Percentiles rank a stretch among this genome's conserved stretches.
phyloP scores from a whole-genome alignment of 1,284 basidiomycete species.

The Leucoagaricus sp. region DNA sequence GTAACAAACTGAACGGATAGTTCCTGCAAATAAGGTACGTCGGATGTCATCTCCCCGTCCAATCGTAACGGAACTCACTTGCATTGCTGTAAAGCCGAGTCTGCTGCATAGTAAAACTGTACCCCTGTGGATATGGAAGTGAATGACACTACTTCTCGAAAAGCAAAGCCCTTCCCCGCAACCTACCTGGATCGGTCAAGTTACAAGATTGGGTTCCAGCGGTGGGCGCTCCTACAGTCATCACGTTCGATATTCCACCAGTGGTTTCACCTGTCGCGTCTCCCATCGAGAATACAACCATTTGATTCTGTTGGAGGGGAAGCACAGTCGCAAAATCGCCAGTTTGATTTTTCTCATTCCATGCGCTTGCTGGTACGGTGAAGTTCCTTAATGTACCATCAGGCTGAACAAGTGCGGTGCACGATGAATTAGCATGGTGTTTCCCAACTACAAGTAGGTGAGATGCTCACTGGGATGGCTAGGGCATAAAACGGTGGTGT shows the following conservation, averaged over 20 bases:
- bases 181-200: constrained; percentile 24
- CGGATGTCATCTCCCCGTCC: not conserved
- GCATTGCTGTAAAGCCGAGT: constrained; percentile 24
- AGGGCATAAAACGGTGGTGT: constrained; percentile 22
- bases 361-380: constrained; percentile 22
- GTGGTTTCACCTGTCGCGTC: constrained; percentile 26
- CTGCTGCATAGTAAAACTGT: constrained; percentile 25
- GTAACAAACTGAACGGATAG: constrained; percentile 25
- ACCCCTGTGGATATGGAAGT: not conserved
- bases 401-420: constrained; percentile 16
- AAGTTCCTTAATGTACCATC: constrained; percentile 23
- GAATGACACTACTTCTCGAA: not conserved
- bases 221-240: constrained; percentile 22
- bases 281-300: constrained; percentile 25
- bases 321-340: constrained; percentile 22
- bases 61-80: constrained; percentile 21
- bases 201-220: constrained; percentile 19
- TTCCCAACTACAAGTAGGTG: not conserved
- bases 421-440: not conserved
- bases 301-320: constrained; percentile 10
- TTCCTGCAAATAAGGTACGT: constrained; percentile 15
- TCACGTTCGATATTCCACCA: constrained; percentile 22
- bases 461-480: constrained; percentile 19
- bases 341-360: constrained; percentile 12
- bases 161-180: not conserved